phyloP scores from a whole-genome alignment of 371 early-diverging fungal species.

The Polyrhizophydium stewartii region DNA sequence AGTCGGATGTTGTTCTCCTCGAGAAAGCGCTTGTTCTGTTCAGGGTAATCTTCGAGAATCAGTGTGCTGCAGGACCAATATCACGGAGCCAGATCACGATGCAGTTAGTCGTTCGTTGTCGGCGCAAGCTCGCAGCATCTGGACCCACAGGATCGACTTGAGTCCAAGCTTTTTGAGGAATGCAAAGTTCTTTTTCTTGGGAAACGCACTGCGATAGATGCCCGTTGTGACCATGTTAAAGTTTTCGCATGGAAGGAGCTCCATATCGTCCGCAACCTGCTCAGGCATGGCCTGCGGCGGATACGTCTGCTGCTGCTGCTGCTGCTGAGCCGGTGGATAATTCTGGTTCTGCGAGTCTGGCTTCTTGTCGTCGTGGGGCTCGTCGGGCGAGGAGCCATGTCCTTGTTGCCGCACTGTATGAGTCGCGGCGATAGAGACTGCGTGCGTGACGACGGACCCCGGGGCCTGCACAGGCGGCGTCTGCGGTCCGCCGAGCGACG shows the following conservation, averaged over 20 bases:
- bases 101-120: neutral
- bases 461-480: no score
- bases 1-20: conserved; percentile 77
- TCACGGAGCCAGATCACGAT: no score
- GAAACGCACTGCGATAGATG: conserved; percentile 89
- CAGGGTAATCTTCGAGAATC: conserved; percentile 90
- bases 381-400: no score
- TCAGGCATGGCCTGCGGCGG: neutral
- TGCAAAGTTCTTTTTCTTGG: conserved; percentile 84
- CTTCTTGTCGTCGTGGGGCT: no score
- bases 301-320: neutral
- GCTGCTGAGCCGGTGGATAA: neutral
- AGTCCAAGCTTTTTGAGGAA: conserved; percentile 87
- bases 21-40: conserved; percentile 83
- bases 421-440: no score
- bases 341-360: no score
- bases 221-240: conserved; percentile 89
- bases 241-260: conserved; percentile 53
- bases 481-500: no score
- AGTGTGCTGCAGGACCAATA: conserved; percentile 28
- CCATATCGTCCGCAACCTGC: conserved; percentile 10
- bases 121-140: neutral
- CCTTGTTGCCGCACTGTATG: no score
- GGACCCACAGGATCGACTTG: conserved; percentile 73
- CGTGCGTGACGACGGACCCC: no score